Percentiles rank a stretch among this genome's conserved stretches.
phyloP scores from a whole-genome alignment of 495 filamentous ascomycete genomes.

The Beverwykella pulmonaria region DNA sequence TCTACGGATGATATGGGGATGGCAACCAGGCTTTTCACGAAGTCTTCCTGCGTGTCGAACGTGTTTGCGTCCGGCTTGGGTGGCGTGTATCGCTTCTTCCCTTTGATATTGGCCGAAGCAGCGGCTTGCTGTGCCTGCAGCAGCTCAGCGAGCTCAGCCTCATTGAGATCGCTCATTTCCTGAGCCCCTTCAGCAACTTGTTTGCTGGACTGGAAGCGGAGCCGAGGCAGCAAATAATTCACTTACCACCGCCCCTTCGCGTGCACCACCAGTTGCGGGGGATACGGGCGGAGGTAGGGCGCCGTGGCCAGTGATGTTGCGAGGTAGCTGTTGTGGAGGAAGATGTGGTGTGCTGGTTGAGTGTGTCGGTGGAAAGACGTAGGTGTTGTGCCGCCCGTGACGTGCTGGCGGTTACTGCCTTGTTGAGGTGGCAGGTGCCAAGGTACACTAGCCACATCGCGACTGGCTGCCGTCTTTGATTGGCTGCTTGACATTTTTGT shows the following conservation, averaged over 20 bases:
- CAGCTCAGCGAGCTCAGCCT: background rate
- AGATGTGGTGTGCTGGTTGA: background rate
- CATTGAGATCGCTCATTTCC: background rate
- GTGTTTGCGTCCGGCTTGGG: constrained; percentile 10
- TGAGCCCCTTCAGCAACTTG: background rate
- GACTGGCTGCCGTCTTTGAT: background rate
- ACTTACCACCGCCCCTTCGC: background rate
- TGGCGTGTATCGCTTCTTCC: constrained; percentile 2
- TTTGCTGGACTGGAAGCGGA: background rate
- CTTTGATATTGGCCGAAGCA: background rate
- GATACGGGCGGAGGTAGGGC: background rate
- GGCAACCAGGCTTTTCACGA: constrained; percentile 2
- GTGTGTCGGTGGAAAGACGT: background rate
- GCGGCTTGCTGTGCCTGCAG: background rate
- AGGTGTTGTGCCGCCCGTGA: background rate
- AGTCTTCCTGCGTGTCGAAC: constrained; percentile 15
- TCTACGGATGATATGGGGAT: constrained; percentile 1
- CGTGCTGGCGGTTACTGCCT: background rate
- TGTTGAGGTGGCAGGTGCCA: background rate
- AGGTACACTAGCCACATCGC: background rate
- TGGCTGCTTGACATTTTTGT: background rate
- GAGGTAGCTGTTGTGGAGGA: background rate
- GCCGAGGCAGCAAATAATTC: too few species aligned
- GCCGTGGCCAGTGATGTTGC: background rate
- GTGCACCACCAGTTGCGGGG: background rate